Base-by-base conservation (phyloP, 495 filamentous ascomycete genomes). In the Barbatosphaeria neglecta region DNA sequence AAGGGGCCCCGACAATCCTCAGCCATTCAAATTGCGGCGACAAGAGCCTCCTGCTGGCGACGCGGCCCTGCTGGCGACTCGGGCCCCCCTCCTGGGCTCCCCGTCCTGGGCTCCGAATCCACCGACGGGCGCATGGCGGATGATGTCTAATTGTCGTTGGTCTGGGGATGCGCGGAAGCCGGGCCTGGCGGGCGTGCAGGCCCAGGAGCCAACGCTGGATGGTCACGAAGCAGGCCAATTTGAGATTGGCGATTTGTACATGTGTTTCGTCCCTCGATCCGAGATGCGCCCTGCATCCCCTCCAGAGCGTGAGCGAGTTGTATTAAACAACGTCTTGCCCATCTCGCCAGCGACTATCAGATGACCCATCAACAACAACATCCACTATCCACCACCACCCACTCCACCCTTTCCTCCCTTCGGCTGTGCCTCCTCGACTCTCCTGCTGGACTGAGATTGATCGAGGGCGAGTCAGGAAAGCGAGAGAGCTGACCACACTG, bases 1-100 rank as follows among this genome's bases (percentile, higher is more conserved):
- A 49, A 57, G n/a, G n/a, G n/a, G n/a, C n/a, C n/a, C n/a, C 56
- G 53, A 48, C 50, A 53, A 53, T 50, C 55, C 37, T 35, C 37
- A 45, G 41, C 55, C 57, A 55, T 33, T 49, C 55, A 58, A 53
- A 48, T 51, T 46, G 31, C 18, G 25, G 44, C 53, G 51, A 22
- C 48, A 50, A 53, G 33, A 49, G 46, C 44, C 44, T 49, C 47
- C 38, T 41, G 45, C 50, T 41, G 50, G 43, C 41, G 44, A 37
- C 37, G 11, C 38, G 16, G 4, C 22, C 38, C 18, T 22, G 10
- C 18, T 41, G 17, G 17, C 13, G 19, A 20, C 4, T 10, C 22
- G 38, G 27, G 27, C 27, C 27, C 27, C n/a, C n/a, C n/a, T n/a
- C n/a, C n/a, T n/a, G n/a, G n/a, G n/a, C n/a, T n/a, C n/a, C n/a